Conservation (phyloP, 495 filamentous ascomycete genomes). For the Aspergillus campestris region DNA sequence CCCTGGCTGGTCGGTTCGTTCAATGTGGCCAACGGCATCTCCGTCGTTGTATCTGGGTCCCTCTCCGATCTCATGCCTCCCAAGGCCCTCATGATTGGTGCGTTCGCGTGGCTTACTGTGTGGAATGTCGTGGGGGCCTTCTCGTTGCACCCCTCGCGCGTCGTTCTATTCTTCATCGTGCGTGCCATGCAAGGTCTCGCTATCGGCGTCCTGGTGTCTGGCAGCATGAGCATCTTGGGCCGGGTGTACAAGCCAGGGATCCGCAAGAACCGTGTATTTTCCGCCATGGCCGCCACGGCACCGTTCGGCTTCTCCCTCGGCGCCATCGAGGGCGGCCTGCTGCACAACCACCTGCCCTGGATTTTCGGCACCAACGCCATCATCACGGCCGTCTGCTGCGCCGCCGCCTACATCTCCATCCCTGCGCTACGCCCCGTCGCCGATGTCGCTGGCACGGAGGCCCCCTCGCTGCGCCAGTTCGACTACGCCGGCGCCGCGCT, state of each 20-base stretch:
- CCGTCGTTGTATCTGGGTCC: constrained; percentile 37
- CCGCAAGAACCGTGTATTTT: constrained; percentile 28
- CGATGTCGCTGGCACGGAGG: constrained; percentile 17
- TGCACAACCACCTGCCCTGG: constrained; percentile 19
- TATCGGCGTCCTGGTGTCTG: constrained; percentile 24
- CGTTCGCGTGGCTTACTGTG: constrained; percentile 33
- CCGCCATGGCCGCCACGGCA: constrained; percentile 23
- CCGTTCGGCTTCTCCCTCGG: constrained; percentile 28
- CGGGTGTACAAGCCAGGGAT: constrained; percentile 23
- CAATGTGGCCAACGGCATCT: constrained; percentile 33
- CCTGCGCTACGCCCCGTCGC: constrained; percentile 21
- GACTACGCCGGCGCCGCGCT: constrained; percentile 20
- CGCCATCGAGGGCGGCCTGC: constrained; percentile 21
- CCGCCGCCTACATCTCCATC: constrained; percentile 19
- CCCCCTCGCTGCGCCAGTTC: constrained; percentile 21
- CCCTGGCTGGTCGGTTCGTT: constrained; percentile 38
- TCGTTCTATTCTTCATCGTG: constrained; percentile 23
- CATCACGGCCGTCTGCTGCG: constrained; percentile 16
- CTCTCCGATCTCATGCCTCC: constrained; percentile 36
- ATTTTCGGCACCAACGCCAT: constrained; percentile 26
- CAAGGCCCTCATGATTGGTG: constrained; percentile 32
- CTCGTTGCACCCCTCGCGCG: constrained; percentile 18
- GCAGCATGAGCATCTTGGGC: constrained; percentile 25
- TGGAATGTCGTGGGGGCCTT: constrained; percentile 38
- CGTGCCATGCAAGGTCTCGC: constrained; percentile 27